Evolutionary conservation across 257 asterid species (phyloP).

Genomic region (Phtheirospermum japonicum): DNA sequence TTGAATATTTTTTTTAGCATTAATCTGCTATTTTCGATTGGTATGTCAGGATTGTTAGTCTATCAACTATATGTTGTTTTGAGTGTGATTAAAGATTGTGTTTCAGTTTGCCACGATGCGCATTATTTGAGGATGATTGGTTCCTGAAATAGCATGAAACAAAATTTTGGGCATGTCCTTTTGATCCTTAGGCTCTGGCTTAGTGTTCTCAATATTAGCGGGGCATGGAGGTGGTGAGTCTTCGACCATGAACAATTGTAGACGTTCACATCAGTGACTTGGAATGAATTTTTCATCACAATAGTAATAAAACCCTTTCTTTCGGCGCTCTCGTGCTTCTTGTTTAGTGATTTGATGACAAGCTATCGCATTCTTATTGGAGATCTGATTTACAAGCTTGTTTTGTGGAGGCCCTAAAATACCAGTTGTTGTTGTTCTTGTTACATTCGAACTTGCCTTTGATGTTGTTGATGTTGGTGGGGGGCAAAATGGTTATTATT

Average conservation of each 20-base stretch:
- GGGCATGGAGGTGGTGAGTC: not conserved
- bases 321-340: slow-evolving; percentile 9
- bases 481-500: too few species aligned
- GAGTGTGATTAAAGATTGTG: too few species aligned
- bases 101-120: too few species aligned
- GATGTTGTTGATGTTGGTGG: too few species aligned
- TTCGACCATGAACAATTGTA: not conserved
- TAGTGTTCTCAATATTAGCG: not conserved
- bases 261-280: not conserved
- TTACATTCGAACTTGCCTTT: too few species aligned
- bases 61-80: too few species aligned
- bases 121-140: not conserved
- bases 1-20: too few species aligned
- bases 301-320: slow-evolving; percentile 14
- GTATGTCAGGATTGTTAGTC: too few species aligned
- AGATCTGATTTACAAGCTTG: not conserved
- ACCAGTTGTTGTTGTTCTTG: not conserved
- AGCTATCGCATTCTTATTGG: not conserved
- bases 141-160: not conserved
- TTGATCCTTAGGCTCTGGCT: not conserved
- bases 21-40: too few species aligned
- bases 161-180: not conserved
- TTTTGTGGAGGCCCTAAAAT: not conserved
- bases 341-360: not conserved
- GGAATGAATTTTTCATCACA: slow-evolving; percentile 1